These are phyloP conservation scores for Pseudocercospora macadamiae DNA, from an alignment of 2,329 filamentous ascomycete genomes.

Conservation along the genomic window DNA sequence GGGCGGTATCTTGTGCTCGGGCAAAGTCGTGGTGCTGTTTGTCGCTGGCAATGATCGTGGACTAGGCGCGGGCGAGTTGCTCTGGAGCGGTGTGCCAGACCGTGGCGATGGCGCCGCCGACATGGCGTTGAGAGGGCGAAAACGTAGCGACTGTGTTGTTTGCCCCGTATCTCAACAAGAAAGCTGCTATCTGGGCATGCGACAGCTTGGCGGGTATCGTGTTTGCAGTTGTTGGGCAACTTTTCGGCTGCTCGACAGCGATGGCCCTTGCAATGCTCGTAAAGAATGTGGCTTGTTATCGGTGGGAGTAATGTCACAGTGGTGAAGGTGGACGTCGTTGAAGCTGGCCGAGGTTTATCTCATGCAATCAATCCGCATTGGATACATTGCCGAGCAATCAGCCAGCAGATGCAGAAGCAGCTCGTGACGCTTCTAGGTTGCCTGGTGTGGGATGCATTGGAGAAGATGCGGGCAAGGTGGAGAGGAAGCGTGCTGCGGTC, in stretches of 20 bases:
- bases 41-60: constrained; percentile 18
- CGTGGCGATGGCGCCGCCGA: constrained; percentile 24
- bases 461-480: neutral
- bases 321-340: neutral
- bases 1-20: constrained; percentile 32
- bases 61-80: constrained; percentile 18
- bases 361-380: too few species aligned
- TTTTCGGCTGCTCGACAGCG: neutral
- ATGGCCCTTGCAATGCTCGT: neutral
- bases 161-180: neutral
- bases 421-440: neutral
- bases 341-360: neutral
- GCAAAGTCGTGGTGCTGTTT: constrained; percentile 21
- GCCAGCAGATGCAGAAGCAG: neutral
- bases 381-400: neutral
- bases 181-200: neutral
- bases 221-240: neutral
- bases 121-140: constrained; percentile 12
- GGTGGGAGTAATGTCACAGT: neutral
- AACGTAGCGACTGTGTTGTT: neutral
- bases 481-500: constrained; percentile 1
- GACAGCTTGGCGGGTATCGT: neutral
- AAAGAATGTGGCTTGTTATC: neutral
- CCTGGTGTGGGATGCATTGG: neutral
- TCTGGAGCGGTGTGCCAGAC: constrained; percentile 23